These are phyloP conservation scores for Decorospora gaudefroyi DNA, from an alignment of 2,329 filamentous ascomycete species.

Conservation along the genomic window DNA sequence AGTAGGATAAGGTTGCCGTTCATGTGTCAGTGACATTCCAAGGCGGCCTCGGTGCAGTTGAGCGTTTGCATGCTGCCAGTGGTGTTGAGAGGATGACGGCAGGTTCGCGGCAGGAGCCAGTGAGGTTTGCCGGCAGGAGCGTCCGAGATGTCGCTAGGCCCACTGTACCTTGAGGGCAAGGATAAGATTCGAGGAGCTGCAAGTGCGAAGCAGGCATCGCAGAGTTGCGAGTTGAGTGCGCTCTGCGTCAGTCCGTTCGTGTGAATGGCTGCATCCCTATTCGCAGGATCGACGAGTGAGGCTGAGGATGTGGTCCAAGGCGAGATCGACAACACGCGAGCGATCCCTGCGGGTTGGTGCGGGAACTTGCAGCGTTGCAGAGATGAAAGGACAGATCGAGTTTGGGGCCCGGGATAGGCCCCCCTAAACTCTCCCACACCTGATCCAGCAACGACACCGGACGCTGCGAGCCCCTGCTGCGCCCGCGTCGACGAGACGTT, in stretches of 20 bases:
- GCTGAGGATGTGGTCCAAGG: constrained; percentile 33
- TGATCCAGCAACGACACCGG: constrained; percentile 2
- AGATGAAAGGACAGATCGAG: constrained; percentile 38
- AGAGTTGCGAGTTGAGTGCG: constrained; percentile 7
- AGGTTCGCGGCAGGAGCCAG: constrained; percentile 27
- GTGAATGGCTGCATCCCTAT: constrained; percentile 7
- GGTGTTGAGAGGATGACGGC: constrained; percentile 20
- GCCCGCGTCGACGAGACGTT: constrained; percentile 5
- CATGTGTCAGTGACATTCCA: constrained; percentile 7
- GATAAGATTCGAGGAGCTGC: constrained; percentile 14
- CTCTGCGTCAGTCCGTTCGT: constrained; percentile 1
- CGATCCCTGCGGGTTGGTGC: constrained; percentile 24
- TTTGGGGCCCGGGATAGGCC: constrained; percentile 37
- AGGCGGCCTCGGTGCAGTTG: constrained; percentile 9
- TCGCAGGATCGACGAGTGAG: constrained; percentile 45
- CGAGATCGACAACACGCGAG: constrained; percentile 18
- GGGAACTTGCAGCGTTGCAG: constrained; percentile 34
- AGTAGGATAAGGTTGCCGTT: constrained; percentile 8
- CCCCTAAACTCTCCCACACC: constrained; percentile 29
- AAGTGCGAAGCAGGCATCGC: constrained; percentile 3
- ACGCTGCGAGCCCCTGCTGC: constrained; percentile 8
- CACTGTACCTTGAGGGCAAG: constrained; percentile 5
- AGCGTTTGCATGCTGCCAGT: constrained; percentile 18
- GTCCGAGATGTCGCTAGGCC: constrained; percentile 22
- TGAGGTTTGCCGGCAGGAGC: constrained; percentile 32